Base-by-base conservation (phyloP, 495 filamentous ascomycete species). In the Pseudomonodictys pantanalensis region DNA sequence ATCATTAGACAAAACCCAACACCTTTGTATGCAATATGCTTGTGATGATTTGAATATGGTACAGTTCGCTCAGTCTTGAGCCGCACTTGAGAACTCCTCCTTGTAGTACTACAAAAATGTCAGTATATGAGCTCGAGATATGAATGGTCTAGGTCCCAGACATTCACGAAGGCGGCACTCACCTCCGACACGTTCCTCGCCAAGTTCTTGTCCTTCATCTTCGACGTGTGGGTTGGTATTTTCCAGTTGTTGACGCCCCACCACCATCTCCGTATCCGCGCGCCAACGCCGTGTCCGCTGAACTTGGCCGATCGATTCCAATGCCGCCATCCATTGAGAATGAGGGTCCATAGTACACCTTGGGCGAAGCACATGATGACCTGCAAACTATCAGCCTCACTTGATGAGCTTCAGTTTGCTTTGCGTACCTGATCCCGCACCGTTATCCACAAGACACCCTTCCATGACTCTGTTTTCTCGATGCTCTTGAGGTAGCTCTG, bases 401-500 rank as follows among this genome's bases (percentile, higher is more conserved):
- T 33, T 42, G 7, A 29, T 48, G 3, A 41, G 15, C 12, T 18
- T 32, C 11, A 68, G 28, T 51, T 55, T 64, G 64, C 66, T 54
- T 5, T 56, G 55, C 49, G 59, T 71, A 95, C 88, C 82, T 97
- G 92, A 73, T 97, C 93, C 66, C 90, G 74, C 45, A 87, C 69
- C 18, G 93, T 97, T 60, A 97, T 92, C 81, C 83, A 89, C 23
- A 79, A 80, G 32, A 98, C 81, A 60, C 81, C 82, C 73, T 86
- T 83, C 84, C 82, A 89, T 24, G 82, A 85, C 56, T 93, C 81
- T 20, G 89, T 89, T 47, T 81, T 77, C 62, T 83, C 81, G 52
- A 98, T 83, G 70, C 90, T 92, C 45, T 86, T 86, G 38, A 98
- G 78, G 69, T 97, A 97, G 75, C 91, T 95, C 80, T 98, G 93